A percentile compares a stretch with the other conserved stretches of the same genome.
These are phyloP conservation scores for Pseudogymnoascus sp. DNA, from an alignment of 2,329 filamentous ascomycete genomes.

Conservation along the genomic window DNA sequence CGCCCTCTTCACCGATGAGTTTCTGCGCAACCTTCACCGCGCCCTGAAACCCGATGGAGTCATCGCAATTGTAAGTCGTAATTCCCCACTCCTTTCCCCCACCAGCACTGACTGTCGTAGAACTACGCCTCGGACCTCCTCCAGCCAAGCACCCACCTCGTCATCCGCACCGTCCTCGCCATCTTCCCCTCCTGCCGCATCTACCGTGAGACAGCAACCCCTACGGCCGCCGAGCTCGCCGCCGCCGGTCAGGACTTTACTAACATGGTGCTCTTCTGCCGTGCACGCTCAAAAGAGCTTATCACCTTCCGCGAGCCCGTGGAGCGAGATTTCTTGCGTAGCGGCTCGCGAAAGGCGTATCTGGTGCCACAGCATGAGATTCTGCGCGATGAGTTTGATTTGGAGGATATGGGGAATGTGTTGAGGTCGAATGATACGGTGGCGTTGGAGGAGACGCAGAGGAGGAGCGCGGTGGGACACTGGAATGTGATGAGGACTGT, in stretches of 20 bases:
- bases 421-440: slow-evolving; percentile 57
- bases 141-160: slow-evolving; percentile 66
- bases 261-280: slow-evolving; percentile 93
- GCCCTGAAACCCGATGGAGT: slow-evolving; percentile 73
- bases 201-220: slow-evolving; percentile 68
- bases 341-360: slow-evolving; percentile 60
- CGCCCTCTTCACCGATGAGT: slow-evolving; percentile 78
- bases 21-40: slow-evolving; percentile 61
- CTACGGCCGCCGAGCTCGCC: slow-evolving; percentile 41
- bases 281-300: slow-evolving; percentile 33
- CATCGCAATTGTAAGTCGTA: slow-evolving; percentile 69
- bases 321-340: slow-evolving; percentile 63
- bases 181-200: slow-evolving; percentile 88
- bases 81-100: not conserved
- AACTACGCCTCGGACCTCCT: slow-evolving; percentile 91
- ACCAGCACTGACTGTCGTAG: slow-evolving; percentile 36
- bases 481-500: slow-evolving; percentile 90
- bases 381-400: slow-evolving; percentile 27
- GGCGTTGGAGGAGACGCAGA: slow-evolving; percentile 64
- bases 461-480: slow-evolving; percentile 71
- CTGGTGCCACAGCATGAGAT: slow-evolving; percentile 69
- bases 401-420: slow-evolving; percentile 36
- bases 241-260: slow-evolving; percentile 64
- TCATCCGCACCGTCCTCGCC: slow-evolving; percentile 72
- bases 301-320: slow-evolving; percentile 62